Conservation (phyloP, 2,329 filamentous ascomycete genomes). For the Verticillium nubilum region DNA sequence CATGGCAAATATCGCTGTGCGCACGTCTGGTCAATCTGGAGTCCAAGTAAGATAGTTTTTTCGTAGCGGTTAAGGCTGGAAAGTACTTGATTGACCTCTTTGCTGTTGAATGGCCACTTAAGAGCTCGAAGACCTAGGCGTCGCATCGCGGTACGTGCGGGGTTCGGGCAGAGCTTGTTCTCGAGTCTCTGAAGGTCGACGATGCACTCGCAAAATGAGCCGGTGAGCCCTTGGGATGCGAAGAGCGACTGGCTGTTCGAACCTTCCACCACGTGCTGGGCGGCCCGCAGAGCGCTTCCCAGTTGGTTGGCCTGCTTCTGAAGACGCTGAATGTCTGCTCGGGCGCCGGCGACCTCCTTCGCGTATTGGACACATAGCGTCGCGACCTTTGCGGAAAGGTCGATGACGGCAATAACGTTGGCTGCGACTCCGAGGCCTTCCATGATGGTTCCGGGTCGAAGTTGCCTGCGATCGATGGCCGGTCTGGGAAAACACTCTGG, state of each 20-base stretch:
- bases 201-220: constrained; percentile 14
- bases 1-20: not conserved
- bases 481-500: too few species aligned
- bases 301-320: constrained; percentile 19
- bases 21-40: constrained; percentile 26
- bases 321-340: constrained; percentile 24
- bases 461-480: too few species aligned
- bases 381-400: constrained; percentile 28
- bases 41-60: constrained; percentile 19
- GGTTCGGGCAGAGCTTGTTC: constrained; percentile 16
- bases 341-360: constrained; percentile 21
- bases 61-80: constrained; percentile 20
- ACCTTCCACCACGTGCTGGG: constrained; percentile 19
- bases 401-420: constrained; percentile 30
- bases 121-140: constrained; percentile 24
- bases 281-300: constrained; percentile 16
- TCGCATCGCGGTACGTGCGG: constrained; percentile 20
- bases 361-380: constrained; percentile 28
- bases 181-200: constrained; percentile 17
- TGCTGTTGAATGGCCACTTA: constrained; percentile 32
- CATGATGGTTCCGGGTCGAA: constrained; percentile 2
- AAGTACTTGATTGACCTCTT: constrained; percentile 22
- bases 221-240: constrained; percentile 16
- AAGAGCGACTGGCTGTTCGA: constrained; percentile 18
- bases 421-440: constrained; percentile 26